A percentile compares a stretch with the other conserved stretches of the same genome.
Evolutionary conservation across 345 rosid species (phyloP).

Genomic region (Toxicodendron radicans): DNA sequence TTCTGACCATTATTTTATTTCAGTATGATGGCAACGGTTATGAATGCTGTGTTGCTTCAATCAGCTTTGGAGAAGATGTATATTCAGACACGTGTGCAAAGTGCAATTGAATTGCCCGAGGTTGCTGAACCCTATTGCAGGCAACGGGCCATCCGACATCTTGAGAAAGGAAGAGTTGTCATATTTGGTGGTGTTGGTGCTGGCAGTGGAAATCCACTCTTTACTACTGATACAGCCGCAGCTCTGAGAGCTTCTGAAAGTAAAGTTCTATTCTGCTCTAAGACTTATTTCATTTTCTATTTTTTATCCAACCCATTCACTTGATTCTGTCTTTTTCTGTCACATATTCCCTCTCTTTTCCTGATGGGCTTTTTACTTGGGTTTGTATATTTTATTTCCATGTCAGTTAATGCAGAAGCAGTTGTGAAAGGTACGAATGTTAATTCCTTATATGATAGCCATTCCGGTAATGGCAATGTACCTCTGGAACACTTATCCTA

Average conservation of each 20-base stretch:
- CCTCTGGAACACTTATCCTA: constrained; percentile 38
- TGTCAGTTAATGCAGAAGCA: constrained; percentile 46
- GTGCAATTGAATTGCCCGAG: constrained; percentile 41
- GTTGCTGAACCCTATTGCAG: constrained; percentile 45
- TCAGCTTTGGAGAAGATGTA: constrained; percentile 51
- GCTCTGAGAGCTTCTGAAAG: constrained; percentile 53
- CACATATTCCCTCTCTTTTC: background rate
- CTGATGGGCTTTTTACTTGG: background rate
- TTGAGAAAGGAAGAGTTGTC: constrained; percentile 57
- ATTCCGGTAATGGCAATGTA: constrained; percentile 23
- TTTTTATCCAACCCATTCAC: background rate
- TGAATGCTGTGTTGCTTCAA: constrained; percentile 54
- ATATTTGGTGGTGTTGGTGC: constrained; percentile 54
- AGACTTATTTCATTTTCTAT: background rate
- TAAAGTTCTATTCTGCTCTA: constrained; percentile 16
- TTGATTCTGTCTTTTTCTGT: background rate
- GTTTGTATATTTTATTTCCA: background rate
- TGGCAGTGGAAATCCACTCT: constrained; percentile 45
- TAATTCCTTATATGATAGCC: constrained; percentile 36
- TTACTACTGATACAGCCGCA: constrained; percentile 49
- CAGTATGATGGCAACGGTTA: constrained; percentile 57
- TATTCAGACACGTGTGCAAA: constrained; percentile 43
- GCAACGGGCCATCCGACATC: constrained; percentile 53
- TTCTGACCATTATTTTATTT: constrained; percentile 13
- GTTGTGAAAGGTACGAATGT: constrained; percentile 44